phyloP scores from a whole-genome alignment of 495 filamentous ascomycete genomes.

The Ramalina peruviana region DNA sequence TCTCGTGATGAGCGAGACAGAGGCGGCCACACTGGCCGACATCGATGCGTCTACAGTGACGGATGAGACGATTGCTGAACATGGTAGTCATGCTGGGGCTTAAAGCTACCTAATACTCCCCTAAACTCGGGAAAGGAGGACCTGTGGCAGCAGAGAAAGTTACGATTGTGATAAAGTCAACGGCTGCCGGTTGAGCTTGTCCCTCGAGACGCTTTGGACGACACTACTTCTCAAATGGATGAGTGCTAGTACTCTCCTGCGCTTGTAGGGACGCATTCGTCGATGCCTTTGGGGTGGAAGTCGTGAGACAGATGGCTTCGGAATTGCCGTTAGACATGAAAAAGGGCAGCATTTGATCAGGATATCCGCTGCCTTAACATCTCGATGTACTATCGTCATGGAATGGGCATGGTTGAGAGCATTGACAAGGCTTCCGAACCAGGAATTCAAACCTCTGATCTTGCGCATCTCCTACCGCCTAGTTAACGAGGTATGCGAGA shows the following conservation, averaged over 20 bases:
- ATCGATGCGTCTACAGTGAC: constrained; percentile 14
- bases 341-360: not conserved
- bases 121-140: constrained; percentile 15
- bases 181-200: constrained; percentile 51
- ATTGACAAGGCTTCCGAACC: not conserved
- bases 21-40: constrained; percentile 52
- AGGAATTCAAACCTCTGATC: not conserved
- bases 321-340: not conserved
- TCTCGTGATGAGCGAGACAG: constrained; percentile 79
- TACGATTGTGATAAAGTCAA: constrained; percentile 71
- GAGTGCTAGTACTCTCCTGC: not conserved
- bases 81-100: constrained; percentile 71
- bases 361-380: not conserved
- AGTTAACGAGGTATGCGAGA: not conserved
- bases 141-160: constrained; percentile 39
- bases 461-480: not conserved
- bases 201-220: not conserved
- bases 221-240: not conserved
- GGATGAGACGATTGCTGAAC: constrained; percentile 42
- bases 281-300: constrained; percentile 62
- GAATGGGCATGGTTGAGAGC: not conserved
- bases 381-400: not conserved
- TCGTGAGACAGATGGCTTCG: constrained; percentile 14
- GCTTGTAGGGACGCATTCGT: constrained; percentile 60
- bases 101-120: constrained; percentile 49